phyloP scores from a whole-genome alignment of 73 alveolate genomes.

The Urostyla sp. region DNA sequence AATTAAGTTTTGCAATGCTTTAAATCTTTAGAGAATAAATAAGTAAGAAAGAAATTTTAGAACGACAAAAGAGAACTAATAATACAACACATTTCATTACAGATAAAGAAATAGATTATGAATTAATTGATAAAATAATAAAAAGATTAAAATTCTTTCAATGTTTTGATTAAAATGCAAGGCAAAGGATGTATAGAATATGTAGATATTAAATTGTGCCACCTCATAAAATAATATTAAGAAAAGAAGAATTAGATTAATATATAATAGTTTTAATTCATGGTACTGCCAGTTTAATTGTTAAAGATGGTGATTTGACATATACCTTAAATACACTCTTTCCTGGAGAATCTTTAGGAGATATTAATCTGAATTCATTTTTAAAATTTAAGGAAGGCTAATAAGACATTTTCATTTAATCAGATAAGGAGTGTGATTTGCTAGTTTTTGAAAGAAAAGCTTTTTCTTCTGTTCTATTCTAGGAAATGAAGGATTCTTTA shows the following conservation, averaged over 20 bases:
- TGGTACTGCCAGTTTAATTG: slow-evolving; percentile 48
- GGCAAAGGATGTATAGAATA: slow-evolving; percentile 31
- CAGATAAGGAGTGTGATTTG: slow-evolving; percentile 46
- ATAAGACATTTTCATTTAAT: background rate
- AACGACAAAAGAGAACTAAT: background rate
- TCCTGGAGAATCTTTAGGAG: slow-evolving; percentile 65
- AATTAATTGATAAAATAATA: slow-evolving; percentile 40
- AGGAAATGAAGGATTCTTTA: slow-evolving; percentile 43
- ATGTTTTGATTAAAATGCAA: slow-evolving; percentile 21
- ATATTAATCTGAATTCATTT: slow-evolving; percentile 1
- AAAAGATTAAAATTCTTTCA: slow-evolving; percentile 45
- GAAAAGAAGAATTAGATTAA: slow-evolving; percentile 42
- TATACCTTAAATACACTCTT: background rate
- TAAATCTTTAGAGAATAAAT: slow-evolving; percentile 56
- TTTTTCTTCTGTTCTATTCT: slow-evolving; percentile 36
- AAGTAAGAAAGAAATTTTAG: slow-evolving; percentile 29
- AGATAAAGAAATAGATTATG: slow-evolving; percentile 53
- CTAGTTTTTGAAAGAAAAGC: slow-evolving; percentile 35
- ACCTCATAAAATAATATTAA: slow-evolving; percentile 30
- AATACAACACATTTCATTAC: background rate
- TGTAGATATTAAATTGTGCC: slow-evolving; percentile 40
- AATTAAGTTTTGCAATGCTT: slow-evolving; percentile 40
- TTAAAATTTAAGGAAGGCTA: slow-evolving; percentile 5
- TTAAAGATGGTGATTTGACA: slow-evolving; percentile 7
- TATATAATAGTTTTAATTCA: slow-evolving; percentile 34